These are phyloP conservation scores for Solanum dulcamara DNA, from an alignment of 257 asterid genomes.

Conservation along the genomic window DNA sequence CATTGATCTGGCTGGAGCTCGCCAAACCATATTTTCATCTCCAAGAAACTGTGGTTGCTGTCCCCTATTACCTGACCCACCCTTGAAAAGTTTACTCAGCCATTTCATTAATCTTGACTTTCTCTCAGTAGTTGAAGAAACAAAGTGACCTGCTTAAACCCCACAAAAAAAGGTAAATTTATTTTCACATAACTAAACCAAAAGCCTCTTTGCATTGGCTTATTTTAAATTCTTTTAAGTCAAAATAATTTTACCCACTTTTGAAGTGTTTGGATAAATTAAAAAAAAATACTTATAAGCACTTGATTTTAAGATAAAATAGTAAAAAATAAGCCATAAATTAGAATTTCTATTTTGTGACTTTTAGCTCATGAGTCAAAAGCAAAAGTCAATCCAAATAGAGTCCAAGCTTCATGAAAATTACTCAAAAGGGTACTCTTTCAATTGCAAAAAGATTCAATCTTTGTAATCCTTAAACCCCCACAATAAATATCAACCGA, in stretches of 20 bases:
- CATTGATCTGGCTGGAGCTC: conserved; percentile 64
- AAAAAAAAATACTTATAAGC: no score
- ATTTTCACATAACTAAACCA: not conserved
- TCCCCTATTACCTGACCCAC: conserved; percentile 35
- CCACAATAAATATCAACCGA: not conserved
- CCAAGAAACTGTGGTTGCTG: conserved; percentile 70
- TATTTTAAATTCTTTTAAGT: no score
- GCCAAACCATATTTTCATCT: conserved; percentile 77
- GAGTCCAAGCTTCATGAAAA: not conserved
- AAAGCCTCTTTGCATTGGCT: no score
- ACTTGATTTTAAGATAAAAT: no score
- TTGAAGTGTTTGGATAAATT: no score
- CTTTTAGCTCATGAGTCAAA: no score
- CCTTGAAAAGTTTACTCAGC: conserved; percentile 70
- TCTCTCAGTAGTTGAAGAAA: conserved; percentile 70
- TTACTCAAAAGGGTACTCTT: not conserved
- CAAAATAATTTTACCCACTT: no score
- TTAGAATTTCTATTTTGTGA: no score
- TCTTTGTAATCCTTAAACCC: not conserved
- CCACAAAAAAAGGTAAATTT: not conserved
- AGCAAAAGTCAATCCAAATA: no score
- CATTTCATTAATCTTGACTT: conserved; percentile 83
- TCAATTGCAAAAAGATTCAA: conserved; percentile 3
- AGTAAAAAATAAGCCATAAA: no score
- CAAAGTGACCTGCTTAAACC: conserved; percentile 56